phyloP scores from a whole-genome alignment of 345 rosid genomes.

The Aquilaria malaccensis region DNA sequence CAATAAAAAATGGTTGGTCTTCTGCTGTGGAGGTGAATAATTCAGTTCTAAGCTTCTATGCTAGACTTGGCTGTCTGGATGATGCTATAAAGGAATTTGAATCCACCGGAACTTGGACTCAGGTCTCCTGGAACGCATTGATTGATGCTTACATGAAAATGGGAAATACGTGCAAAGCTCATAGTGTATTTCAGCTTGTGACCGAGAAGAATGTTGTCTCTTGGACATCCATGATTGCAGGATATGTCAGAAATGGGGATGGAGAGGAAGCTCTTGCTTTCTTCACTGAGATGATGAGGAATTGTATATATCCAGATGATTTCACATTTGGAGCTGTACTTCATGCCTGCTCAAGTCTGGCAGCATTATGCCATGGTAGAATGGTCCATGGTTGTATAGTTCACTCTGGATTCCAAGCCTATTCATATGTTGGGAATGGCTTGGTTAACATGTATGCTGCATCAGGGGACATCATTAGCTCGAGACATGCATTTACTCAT shows the following conservation, averaged over 20 bases:
- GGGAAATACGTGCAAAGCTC: slow-evolving; percentile 48
- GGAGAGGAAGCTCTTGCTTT: slow-evolving; percentile 50
- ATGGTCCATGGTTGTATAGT: slow-evolving; percentile 67
- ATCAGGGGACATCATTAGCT: slow-evolving; percentile 53
- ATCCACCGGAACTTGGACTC: slow-evolving; percentile 32
- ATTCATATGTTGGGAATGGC: slow-evolving; percentile 58
- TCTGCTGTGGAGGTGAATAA: slow-evolving; percentile 53
- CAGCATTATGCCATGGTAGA: slow-evolving; percentile 46
- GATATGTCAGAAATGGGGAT: slow-evolving; percentile 48
- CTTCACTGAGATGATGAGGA: slow-evolving; percentile 44
- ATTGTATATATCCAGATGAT: slow-evolving; percentile 33
- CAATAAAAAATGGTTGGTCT: slow-evolving; percentile 69
- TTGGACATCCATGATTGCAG: slow-evolving; percentile 75
- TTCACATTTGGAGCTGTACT: slow-evolving; percentile 58
- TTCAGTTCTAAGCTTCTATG: slow-evolving; percentile 61
- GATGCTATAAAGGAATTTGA: slow-evolving; percentile 50
- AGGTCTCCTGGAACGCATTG: slow-evolving; percentile 66
- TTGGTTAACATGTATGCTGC: slow-evolving; percentile 76
- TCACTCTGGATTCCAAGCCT: slow-evolving; percentile 40
- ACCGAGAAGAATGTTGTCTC: slow-evolving; percentile 59
- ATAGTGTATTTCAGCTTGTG: slow-evolving; percentile 29
- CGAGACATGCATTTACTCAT: slow-evolving; percentile 43
- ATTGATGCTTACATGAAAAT: slow-evolving; percentile 63
- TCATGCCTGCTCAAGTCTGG: slow-evolving; percentile 65
- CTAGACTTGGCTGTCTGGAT: slow-evolving; percentile 39